Evolutionary conservation across 2,329 filamentous ascomycete species (phyloP), one percentile per base, ranked within the genome.

Genomic region (Colletotrichum somersetense): DNA sequence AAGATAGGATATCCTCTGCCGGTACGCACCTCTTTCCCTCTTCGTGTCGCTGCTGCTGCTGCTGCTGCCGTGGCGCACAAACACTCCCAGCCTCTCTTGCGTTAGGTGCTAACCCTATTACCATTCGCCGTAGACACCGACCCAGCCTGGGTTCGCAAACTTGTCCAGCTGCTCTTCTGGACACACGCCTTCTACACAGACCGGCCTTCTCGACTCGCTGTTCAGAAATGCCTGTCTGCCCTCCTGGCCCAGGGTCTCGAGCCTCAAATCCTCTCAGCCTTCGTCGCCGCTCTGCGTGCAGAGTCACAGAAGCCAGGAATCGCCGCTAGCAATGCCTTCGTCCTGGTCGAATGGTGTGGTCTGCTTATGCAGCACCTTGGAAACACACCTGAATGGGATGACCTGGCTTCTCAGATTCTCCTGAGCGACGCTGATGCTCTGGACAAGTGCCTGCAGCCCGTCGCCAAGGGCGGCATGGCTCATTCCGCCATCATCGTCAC

Each of bases 131-230:
- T 75, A 88, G 87, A 83, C 72, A 80, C 87, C 77, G 84, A 87
- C 70, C 79, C 82, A 80, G 80, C 85, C 57, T 81, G 87, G 64
- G 82, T 89, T 67, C 82, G 86, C 62, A 80, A 82, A 71, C 81
- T 96, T 64, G 84, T 97, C 74, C 88, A 90, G 73, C 85, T 95
- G 44, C 89, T 99, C 42, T 96, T 98, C 83, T 90, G 91, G 80
- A 98, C 95, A 63, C 95, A 98, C 79, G 89, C 93, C 73, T 90
- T 93, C 76, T 99, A 98, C 82, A 85, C 91, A 81, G 96, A 99
- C 83, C 91, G 95, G 77, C 85, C 89, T 75, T 98, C 96, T 56
- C 90, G 96, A 76, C 88, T 91, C 76, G 94, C 94, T 48, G 94
- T 95, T 42, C 93, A 97, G 80, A 87, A 89, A 83, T 97, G 95